Percentiles rank a stretch among this genome's conserved stretches.
Evolutionary conservation across 2,329 filamentous ascomycete genomes (phyloP).

Genomic region (Plenodomus lindquistii): DNA sequence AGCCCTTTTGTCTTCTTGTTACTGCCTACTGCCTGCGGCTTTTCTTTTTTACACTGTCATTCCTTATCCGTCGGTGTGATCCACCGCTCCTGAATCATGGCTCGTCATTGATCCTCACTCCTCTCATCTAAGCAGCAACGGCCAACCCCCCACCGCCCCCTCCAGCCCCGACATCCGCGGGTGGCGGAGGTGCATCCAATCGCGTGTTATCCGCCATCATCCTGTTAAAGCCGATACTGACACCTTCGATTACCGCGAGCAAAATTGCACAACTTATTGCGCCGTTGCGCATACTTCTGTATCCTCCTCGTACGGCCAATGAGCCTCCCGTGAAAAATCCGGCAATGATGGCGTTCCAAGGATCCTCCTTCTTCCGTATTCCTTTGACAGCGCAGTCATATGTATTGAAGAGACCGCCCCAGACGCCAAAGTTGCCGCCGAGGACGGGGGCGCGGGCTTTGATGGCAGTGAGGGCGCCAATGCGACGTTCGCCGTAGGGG

Average conservation of each 20-base stretch:
- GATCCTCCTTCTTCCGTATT: slow-evolving; percentile 89
- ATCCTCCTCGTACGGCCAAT: slow-evolving; percentile 87
- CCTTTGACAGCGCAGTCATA: slow-evolving; percentile 98
- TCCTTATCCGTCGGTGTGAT: too few relatives aligned
- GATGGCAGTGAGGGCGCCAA: slow-evolving; percentile 92
- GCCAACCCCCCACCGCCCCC: slow-evolving; percentile 24
- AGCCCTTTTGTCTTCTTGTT: slow-evolving; percentile 13
- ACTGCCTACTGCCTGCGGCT: slow-evolving; percentile 12
- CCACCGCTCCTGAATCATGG: slow-evolving; percentile 16
- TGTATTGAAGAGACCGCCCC: slow-evolving; percentile 93
- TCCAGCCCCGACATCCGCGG: slow-evolving; percentile 36
- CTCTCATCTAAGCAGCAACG: slow-evolving; percentile 28
- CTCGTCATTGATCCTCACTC: slow-evolving; percentile 1
- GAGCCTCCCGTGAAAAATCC: slow-evolving; percentile 91
- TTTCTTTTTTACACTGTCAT: not conserved
- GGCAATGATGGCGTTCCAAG: slow-evolving; percentile 96
- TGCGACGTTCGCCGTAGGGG: slow-evolving; percentile 85
- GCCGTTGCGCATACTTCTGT: slow-evolving; percentile 89
- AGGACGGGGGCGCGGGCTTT: slow-evolving; percentile 96
- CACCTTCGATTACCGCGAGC: slow-evolving; percentile 94
- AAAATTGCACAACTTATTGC: slow-evolving; percentile 95
- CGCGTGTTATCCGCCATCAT: slow-evolving; percentile 90
- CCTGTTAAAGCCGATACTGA: slow-evolving; percentile 92
- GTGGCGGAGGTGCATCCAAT: slow-evolving; percentile 64
- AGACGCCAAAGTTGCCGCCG: slow-evolving; percentile 96